Percentiles rank a stretch among this genome's conserved stretches.
These are phyloP conservation scores for Eimeria tenella DNA, from an alignment of 169 alveolate species.

Conservation along the genomic window DNA sequence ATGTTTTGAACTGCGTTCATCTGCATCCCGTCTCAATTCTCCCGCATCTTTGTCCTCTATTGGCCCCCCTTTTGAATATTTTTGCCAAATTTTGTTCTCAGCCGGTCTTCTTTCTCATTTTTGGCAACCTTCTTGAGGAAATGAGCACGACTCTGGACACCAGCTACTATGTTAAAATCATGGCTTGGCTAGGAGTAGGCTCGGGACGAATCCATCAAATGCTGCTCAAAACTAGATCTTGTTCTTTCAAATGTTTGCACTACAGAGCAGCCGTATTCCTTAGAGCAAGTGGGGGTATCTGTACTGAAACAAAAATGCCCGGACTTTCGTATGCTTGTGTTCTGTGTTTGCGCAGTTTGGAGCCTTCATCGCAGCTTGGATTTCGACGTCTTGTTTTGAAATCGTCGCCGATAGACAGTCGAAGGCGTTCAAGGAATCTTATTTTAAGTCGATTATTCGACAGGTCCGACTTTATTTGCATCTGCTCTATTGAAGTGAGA, in stretches of 20 bases:
- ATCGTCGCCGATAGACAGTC: conserved; percentile 43
- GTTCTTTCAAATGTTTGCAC: background rate
- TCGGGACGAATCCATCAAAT: background rate
- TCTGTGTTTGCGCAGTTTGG: background rate
- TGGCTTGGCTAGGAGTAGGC: conserved; percentile 67
- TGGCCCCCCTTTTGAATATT: background rate
- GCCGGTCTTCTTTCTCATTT: conserved; percentile 49
- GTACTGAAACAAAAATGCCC: too few relatives aligned
- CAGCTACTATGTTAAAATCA: background rate
- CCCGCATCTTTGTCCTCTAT: background rate
- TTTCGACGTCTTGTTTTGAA: conserved; percentile 41
- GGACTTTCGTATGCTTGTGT: background rate
- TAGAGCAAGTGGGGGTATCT: background rate
- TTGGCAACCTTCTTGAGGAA: conserved; percentile 49
- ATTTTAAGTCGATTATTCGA: conserved; percentile 10
- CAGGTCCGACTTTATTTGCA: conserved; percentile 6
- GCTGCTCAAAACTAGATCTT: background rate
- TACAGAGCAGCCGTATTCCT: background rate
- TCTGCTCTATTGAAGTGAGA: too few relatives aligned
- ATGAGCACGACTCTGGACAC: conserved; percentile 61
- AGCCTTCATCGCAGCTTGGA: conserved; percentile 11
- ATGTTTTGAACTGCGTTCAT: background rate
- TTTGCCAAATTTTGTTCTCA: background rate
- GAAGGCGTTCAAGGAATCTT: conserved; percentile 15
- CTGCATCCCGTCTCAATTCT: background rate